Base-by-base conservation (phyloP, 108 stramenopile species). In the Nitzschia sp. region DNA sequence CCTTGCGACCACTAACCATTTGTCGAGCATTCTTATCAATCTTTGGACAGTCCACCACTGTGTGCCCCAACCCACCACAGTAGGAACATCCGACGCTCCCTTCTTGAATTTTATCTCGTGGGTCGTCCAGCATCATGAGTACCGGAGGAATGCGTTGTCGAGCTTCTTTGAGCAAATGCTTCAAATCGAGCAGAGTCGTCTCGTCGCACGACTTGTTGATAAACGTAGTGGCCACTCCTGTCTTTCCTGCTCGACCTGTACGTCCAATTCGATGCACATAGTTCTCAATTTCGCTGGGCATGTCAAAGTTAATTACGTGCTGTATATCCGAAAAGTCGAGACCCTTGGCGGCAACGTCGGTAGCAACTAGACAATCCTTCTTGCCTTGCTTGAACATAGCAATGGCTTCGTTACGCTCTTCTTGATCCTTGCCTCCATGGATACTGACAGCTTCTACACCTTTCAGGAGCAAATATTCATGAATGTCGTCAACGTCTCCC, bases 241-340 rank as follows among this genome's bases (percentile, higher is more conserved):
- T 99, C 71, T 98, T 98, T 1, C 99, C 99, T 67, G 97, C 92
- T 13, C 99, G 98, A 1, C 99, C 99, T 9, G 99, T 99, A 23
- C 99, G 96, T n/a, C 98, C 99, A 63, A 99, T 99, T 29, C 90
- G 68, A 77, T 95, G 90, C 11, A 92, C 90, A 63, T 94, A 94
- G 67, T 98, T 98, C 85, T 99, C 99, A 66, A 99, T 98, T 77
- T 99, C 98, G 48, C 74, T 75, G n/a, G 99, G 99, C 99, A 99
- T 99, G 84, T 99, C 98, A 71, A 97, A 99, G 65, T 99, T 99
- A 66, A 99, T 98, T 1, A 99, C 99, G 70, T 98, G 98, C 78
- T 97, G 92, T 71, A 99, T 98, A 71, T 97, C 91, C 1, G 97
- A 86, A 71, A 99, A 98, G 71, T 99, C 99, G 54, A 99, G 76